Percentiles rank a stretch among this genome's conserved stretches.
Evolutionary conservation across 108 stramenopile species (phyloP).

Genomic region (Pseudonitzschia multiseries): DNA sequence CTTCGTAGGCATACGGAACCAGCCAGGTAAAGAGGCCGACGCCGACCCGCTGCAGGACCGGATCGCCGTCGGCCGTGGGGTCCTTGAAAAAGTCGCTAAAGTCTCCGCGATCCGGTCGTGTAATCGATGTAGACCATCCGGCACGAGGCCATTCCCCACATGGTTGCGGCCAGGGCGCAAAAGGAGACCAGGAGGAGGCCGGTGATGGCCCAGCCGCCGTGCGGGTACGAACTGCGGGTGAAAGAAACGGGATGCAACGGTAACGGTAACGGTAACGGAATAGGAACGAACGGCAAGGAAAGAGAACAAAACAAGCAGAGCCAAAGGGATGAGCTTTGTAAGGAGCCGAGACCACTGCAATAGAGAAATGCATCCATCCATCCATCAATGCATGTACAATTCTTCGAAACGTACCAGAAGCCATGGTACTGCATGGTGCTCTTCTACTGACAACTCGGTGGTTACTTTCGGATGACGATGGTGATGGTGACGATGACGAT

Average conservation of each 20-base stretch:
- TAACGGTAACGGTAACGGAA: no score
- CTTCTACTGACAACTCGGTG: no score
- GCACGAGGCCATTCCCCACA: constrained; percentile 39
- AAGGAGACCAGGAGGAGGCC: constrained; percentile 32
- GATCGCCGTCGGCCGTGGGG: constrained; percentile 29
- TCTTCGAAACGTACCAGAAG: constrained; percentile 22
- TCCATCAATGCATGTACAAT: background rate
- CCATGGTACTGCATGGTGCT: constrained; percentile 23
- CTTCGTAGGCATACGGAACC: constrained; percentile 12
- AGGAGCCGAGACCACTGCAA: no score
- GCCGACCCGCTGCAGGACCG: constrained; percentile 18
- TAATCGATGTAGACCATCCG: constrained; percentile 36
- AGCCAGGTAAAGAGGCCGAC: constrained; percentile 47
- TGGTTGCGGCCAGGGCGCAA: constrained; percentile 26
- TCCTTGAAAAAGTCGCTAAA: constrained; percentile 39
- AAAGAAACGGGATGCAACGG: background rate
- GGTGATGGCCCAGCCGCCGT: constrained; percentile 33
- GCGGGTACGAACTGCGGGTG: constrained; percentile 33
- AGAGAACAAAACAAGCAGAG: background rate
- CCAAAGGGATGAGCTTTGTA: background rate
- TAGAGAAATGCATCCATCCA: no score
- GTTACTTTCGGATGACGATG: no score
- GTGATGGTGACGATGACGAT: no score
- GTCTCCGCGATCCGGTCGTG: constrained; percentile 31
- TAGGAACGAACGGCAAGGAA: background rate